Base-by-base conservation (phyloP, 2,329 filamentous ascomycete genomes). In the Westerdykella sp. region DNA sequence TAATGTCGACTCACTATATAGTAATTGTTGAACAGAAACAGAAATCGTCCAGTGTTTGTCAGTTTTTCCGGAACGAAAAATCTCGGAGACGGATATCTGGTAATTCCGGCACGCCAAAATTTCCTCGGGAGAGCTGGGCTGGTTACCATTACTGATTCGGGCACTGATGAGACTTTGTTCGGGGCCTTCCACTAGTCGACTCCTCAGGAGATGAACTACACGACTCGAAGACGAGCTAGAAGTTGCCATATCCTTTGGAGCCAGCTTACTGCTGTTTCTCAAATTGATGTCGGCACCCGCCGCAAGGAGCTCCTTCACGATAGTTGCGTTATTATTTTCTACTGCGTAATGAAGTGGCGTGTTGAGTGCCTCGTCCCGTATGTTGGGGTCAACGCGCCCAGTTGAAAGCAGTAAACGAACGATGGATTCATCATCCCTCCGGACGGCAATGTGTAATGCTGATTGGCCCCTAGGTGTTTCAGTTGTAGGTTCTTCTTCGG, bases 321-420 rank as follows among this genome's bases (percentile, higher is more conserved):
- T 46, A 14, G 44, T 35, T 28, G 42, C 44, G 14, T 46, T 46
- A 1, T 37, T 34, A 7, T 14, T 46, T 6, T 38, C 38, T 14
- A 46, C 44, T 2, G 44, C 44, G 25, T 42, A 40, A 18, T 46
- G 44, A 22, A 46, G 37, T 34, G 44, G 44, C 3, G 44, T 43
- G 22, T 46, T 46, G 13, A 37, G 40, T n/a, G 40, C n/a, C 11
- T 42, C 34, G 28, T 46, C 44, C 2, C 37, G 36, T 6, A 30
- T 22, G 13, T 46, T 42, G 2, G 37, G 40, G 12, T 46, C 40
- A n/a, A 40, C 11, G n/a, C 40, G 31, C 14, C 42, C 38, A 15
- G 34, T 34, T 4, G 28, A 14, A 5, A 46, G 13, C 7, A 46
- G 36, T 18, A 21, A 36, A 15, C 30, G 6, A 7, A 42, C 44